A percentile compares a stretch with the other conserved stretches of the same genome.
Evolutionary conservation across 2,329 filamentous ascomycete genomes (phyloP).

Genomic region (Aspergillus quadrilineatus): DNA sequence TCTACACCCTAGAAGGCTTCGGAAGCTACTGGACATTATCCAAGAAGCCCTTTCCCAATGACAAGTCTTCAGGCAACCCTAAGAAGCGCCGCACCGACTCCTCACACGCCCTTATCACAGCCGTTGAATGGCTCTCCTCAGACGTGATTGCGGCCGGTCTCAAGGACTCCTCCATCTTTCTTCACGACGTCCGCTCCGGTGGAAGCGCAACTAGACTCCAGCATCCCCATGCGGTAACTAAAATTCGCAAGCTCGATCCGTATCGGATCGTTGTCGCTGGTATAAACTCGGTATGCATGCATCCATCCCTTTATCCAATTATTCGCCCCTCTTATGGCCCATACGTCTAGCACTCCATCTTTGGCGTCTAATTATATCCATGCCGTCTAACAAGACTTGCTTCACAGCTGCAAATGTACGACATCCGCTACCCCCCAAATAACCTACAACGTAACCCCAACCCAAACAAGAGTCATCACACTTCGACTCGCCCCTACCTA

Average conservation of each 20-base stretch:
- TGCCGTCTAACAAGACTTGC: background rate
- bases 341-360: background rate
- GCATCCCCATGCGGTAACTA: constrained; percentile 35
- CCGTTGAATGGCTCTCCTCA: constrained; percentile 41
- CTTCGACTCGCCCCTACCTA: constrained; percentile 37
- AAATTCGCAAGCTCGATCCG: constrained; percentile 37
- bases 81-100: constrained; percentile 22
- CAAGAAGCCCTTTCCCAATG: constrained; percentile 27
- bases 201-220: constrained; percentile 33
- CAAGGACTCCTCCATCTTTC: constrained; percentile 34
- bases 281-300: constrained; percentile 29
- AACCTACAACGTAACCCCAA: constrained; percentile 28
- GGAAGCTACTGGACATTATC: constrained; percentile 31
- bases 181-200: constrained; percentile 38
- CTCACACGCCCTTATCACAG: constrained; percentile 30
- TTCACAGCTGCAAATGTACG: constrained; percentile 42
- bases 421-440: constrained; percentile 38
- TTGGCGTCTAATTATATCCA: background rate
- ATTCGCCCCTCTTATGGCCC: background rate
- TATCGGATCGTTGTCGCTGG: constrained; percentile 38
- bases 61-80: constrained; percentile 16
- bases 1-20: constrained; percentile 33
- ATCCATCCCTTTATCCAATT: background rate
- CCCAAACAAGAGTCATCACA: constrained; percentile 28
- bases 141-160: constrained; percentile 39